These are phyloP conservation scores for Metschnikowia dekortorum DNA, from an alignment of 805 yeast genomes.

Conservation along the genomic window DNA sequence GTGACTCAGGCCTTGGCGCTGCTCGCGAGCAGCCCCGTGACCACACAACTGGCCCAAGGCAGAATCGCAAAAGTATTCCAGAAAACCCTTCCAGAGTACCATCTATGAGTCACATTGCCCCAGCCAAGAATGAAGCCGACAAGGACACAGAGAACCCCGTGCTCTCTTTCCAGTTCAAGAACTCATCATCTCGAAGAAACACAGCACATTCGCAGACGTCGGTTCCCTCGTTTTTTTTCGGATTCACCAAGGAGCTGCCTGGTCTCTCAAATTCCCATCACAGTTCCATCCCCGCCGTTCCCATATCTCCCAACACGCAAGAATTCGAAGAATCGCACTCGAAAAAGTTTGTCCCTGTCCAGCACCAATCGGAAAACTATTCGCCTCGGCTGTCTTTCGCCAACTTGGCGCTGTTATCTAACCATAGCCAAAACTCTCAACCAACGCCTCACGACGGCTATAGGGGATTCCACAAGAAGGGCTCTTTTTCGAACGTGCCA, in stretches of 20 bases:
- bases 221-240: slow-evolving; percentile 1
- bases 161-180: slow-evolving; percentile 7
- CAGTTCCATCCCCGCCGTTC: not conserved
- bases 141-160: slow-evolving; percentile 1
- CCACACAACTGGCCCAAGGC: not conserved
- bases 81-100: not conserved
- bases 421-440: slow-evolving; percentile 2
- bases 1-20: not conserved
- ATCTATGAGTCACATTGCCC: not conserved
- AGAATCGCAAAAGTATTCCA: not conserved
- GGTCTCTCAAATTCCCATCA: not conserved
- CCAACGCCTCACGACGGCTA: slow-evolving; percentile 20
- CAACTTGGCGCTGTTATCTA: slow-evolving; percentile 4
- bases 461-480: slow-evolving; percentile 38
- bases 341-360: not conserved
- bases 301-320: slow-evolving; percentile 7
- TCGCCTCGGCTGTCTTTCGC: slow-evolving; percentile 16
- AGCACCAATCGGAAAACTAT: slow-evolving; percentile 9
- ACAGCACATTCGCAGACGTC: slow-evolving; percentile 5
- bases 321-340: slow-evolving; percentile 3
- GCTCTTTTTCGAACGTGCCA: slow-evolving; percentile 32
- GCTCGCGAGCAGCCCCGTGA: not conserved
- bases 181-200: slow-evolving; percentile 1
- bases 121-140: not conserved
- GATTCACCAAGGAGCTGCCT: slow-evolving; percentile 1